Evolutionary conservation across 2,329 filamentous ascomycete species (phyloP), one percentile per base, ranked within the genome.

Genomic region (Phoma sp.): DNA sequence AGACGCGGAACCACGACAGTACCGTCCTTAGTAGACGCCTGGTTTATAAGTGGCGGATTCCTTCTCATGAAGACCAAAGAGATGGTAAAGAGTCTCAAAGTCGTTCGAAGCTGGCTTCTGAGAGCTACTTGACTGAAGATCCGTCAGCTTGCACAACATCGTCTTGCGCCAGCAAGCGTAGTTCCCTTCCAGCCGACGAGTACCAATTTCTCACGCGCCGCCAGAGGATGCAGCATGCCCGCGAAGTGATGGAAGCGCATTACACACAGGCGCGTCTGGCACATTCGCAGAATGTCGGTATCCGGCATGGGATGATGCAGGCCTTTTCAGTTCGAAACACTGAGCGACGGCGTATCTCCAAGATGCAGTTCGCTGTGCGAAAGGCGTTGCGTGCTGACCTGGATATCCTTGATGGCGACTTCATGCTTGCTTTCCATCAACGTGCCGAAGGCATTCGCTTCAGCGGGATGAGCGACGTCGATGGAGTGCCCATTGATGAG

Each of bases 381-480:
- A 46, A 55, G 29, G 42, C 46, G 10, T 13, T 30, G 2, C 32
- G 30, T 23, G 41, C 47, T 10, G 27, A 27, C 9, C n/a, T 55
- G 2, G 10, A 55, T 27, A 29, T 46, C 1, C 5, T n/a, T 2
- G n/a, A 25, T 5, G 11, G 24, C 1, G 25, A 23, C 2, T 50
- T 42, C 7, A 27, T 22, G 9, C 25, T 32, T n/a, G 46, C 47
- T 25, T 9, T 45, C 36, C 18, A 22, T 13, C 47, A 7, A 1
- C 42, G 32, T 9, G 32, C 40, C 8, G 35, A 39, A 1, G 41
- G 45, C 4, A 25, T 33, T 5, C 13, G n/a, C 13, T 55, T 46
- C 13, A 46, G 52, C n/a, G 42, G 42, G 25, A 30, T 50, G 4
- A 55, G 41, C 32, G 47, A 50, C 13, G 46, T 50, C 2, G 52